Conservation (phyloP, 768 basidiomycete species). For the Clathrus columnatus region DNA sequence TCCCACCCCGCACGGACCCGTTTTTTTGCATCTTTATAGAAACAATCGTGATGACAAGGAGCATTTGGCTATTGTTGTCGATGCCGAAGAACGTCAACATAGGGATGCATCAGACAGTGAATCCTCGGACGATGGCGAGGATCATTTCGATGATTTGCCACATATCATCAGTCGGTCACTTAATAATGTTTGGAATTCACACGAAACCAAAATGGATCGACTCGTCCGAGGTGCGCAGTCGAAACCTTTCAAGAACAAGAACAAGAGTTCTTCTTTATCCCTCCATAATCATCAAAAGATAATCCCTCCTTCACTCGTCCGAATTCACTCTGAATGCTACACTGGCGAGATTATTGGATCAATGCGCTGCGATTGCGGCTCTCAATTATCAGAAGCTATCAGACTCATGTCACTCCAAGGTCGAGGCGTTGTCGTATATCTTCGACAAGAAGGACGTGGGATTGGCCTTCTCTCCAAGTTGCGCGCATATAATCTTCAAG, state of each 20-base stretch:
- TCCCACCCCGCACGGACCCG: slow-evolving; percentile 89
- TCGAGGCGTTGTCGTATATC: slow-evolving; percentile 87
- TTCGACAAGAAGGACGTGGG: slow-evolving; percentile 95
- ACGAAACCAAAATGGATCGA: slow-evolving; percentile 89
- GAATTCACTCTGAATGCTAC: slow-evolving; percentile 98
- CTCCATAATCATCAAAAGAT: slow-evolving; percentile 23
- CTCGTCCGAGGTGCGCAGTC: slow-evolving; percentile 78
- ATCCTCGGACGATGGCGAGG: not conserved
- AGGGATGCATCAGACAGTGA: slow-evolving; percentile 1
- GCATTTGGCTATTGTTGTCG: slow-evolving; percentile 91
- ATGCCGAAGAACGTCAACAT: slow-evolving; percentile 40
- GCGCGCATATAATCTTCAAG: slow-evolving; percentile 94
- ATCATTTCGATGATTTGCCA: slow-evolving; percentile 27
- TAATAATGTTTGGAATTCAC: slow-evolving; percentile 74
- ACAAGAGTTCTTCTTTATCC: not conserved
- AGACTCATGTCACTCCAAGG: slow-evolving; percentile 79
- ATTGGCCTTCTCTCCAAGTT: slow-evolving; percentile 95
- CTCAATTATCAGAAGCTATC: slow-evolving; percentile 97
- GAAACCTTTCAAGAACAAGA: not conserved
- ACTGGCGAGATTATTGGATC: slow-evolving; percentile 97
- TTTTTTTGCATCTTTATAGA: slow-evolving; percentile 91
- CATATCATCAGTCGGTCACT: slow-evolving; percentile 72
- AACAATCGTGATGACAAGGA: slow-evolving; percentile 90
- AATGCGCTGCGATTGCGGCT: slow-evolving; percentile 98
- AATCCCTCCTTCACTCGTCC: slow-evolving; percentile 67